These are phyloP conservation scores for Simplicillium aogashimaense DNA, from an alignment of 2,329 filamentous ascomycete genomes.

Conservation along the genomic window DNA sequence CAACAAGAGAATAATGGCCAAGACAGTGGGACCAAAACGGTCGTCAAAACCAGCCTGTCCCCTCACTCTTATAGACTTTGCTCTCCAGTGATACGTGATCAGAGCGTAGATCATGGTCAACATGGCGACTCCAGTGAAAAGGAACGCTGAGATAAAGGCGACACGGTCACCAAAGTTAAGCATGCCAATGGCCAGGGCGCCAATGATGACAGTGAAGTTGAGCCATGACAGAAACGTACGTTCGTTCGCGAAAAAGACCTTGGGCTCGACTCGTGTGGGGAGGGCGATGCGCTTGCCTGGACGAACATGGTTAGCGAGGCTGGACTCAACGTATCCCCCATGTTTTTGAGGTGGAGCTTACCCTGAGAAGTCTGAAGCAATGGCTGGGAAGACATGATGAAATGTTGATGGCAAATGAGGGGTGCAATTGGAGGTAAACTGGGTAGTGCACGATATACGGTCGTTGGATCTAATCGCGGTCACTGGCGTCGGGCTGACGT, in stretches of 20 bases:
- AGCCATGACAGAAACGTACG: conserved; percentile 99
- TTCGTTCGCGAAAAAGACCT: conserved; percentile 99
- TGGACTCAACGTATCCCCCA: neutral
- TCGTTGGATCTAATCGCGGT: conserved; percentile 1
- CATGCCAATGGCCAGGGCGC: conserved; percentile 90
- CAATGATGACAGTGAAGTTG: conserved; percentile 98
- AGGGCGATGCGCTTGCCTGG: conserved; percentile 96
- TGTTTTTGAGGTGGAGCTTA: conserved; percentile 28
- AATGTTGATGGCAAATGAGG: neutral
- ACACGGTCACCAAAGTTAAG: conserved; percentile 96
- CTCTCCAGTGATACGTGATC: conserved; percentile 93
- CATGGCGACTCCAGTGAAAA: conserved; percentile 93
- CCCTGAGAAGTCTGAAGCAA: conserved; percentile 90
- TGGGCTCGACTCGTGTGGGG: conserved; percentile 94
- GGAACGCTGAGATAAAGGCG: conserved; percentile 84
- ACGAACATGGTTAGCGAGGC: conserved; percentile 7
- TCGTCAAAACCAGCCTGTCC: conserved; percentile 97
- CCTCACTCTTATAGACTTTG: conserved; percentile 80
- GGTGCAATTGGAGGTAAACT: no score
- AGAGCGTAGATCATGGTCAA: conserved; percentile 92
- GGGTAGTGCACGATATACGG: no score
- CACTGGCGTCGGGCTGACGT: no score
- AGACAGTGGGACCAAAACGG: conserved; percentile 81
- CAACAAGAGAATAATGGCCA: conserved; percentile 75
- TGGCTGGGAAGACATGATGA: conserved; percentile 85